Percentiles rank a stretch among this genome's conserved stretches.
These are phyloP conservation scores for Rheum nobile DNA, from an alignment of 148 eudicot species.

Conservation along the genomic window DNA sequence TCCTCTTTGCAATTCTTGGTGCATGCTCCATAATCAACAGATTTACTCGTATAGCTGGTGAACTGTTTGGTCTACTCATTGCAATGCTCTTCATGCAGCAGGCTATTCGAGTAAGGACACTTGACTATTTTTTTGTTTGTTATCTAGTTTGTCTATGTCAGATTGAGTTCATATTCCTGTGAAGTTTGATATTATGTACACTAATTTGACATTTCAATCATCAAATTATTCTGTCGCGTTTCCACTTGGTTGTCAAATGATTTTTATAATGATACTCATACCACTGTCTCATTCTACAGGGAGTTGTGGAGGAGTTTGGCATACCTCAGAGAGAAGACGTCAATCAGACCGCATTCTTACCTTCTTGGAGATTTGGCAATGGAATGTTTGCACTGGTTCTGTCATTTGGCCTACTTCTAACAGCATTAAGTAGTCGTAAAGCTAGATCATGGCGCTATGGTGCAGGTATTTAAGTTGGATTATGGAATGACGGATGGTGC, in stretches of 20 bases:
- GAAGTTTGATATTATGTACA: too few relatives aligned
- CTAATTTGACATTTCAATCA: too few relatives aligned
- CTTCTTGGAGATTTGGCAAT: slow-evolving; percentile 97
- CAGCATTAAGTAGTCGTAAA: slow-evolving; percentile 76
- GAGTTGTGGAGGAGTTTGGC: slow-evolving; percentile 86
- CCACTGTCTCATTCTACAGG: slow-evolving; percentile 28
- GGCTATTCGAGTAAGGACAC: slow-evolving; percentile 70
- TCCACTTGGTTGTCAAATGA: too few relatives aligned
- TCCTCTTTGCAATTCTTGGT: slow-evolving; percentile 80
- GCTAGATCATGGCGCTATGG: slow-evolving; percentile 99
- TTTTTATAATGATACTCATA: not conserved
- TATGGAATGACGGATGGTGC: not conserved
- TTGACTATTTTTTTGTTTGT: not conserved
- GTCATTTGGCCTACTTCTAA: slow-evolving; percentile 89
- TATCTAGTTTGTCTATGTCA: not conserved
- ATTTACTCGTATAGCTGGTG: slow-evolving; percentile 96
- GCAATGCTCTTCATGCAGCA: slow-evolving; percentile 99
- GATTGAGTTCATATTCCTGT: not conserved
- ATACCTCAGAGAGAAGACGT: slow-evolving; percentile 65
- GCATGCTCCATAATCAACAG: slow-evolving; percentile 96
- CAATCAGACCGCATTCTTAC: slow-evolving; percentile 45
- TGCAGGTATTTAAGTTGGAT: slow-evolving; percentile 37
- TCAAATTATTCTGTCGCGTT: too few relatives aligned
- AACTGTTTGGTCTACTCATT: slow-evolving; percentile 87
- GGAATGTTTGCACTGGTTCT: slow-evolving; percentile 98